Conservation (phyloP, 2,329 filamentous ascomycete species). For the Alternaria conjuncta region DNA sequence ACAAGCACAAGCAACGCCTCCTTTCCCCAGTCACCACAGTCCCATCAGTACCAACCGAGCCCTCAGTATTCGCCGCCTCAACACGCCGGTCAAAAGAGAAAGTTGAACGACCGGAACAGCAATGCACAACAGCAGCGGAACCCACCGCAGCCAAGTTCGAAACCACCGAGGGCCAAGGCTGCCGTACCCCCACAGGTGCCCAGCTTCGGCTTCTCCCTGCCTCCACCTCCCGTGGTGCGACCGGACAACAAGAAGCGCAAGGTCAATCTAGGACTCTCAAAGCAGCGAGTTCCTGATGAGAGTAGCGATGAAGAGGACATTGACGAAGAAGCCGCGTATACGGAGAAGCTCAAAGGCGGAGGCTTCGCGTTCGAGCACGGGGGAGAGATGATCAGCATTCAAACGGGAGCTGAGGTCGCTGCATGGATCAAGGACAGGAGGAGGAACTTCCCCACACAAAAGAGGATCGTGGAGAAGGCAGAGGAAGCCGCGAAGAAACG, state of each 20-base stretch:
- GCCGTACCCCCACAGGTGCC: slow-evolving; percentile 44
- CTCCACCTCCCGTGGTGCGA: slow-evolving; percentile 16
- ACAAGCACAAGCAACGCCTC: slow-evolving; percentile 7
- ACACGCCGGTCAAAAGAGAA: slow-evolving; percentile 39
- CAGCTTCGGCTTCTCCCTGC: slow-evolving; percentile 46
- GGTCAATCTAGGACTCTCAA: slow-evolving; percentile 73
- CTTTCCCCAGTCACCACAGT: slow-evolving; percentile 1
- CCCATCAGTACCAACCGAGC: slow-evolving; percentile 12
- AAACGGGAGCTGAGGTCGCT: slow-evolving; percentile 70
- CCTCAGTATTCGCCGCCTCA: slow-evolving; percentile 23
- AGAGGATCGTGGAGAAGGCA: slow-evolving; percentile 69
- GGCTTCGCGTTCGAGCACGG: slow-evolving; percentile 65
- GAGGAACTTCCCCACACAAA: slow-evolving; percentile 79
- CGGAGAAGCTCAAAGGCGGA: slow-evolving; percentile 53
- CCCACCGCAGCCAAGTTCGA: slow-evolving; percentile 24
- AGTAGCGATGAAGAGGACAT: slow-evolving; percentile 68
- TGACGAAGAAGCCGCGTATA: slow-evolving; percentile 69
- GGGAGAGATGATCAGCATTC: slow-evolving; percentile 61
- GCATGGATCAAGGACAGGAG: slow-evolving; percentile 83
- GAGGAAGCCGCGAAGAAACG: slow-evolving; percentile 47
- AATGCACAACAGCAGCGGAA: slow-evolving; percentile 15
- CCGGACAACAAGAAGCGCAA: slow-evolving; percentile 71
- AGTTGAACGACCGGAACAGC: slow-evolving; percentile 27
- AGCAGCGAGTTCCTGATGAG: slow-evolving; percentile 57
- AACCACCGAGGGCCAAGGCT: slow-evolving; percentile 43